phyloP scores from a whole-genome alignment of 2,329 filamentous ascomycete species.

The Epichloe gansuensis region DNA sequence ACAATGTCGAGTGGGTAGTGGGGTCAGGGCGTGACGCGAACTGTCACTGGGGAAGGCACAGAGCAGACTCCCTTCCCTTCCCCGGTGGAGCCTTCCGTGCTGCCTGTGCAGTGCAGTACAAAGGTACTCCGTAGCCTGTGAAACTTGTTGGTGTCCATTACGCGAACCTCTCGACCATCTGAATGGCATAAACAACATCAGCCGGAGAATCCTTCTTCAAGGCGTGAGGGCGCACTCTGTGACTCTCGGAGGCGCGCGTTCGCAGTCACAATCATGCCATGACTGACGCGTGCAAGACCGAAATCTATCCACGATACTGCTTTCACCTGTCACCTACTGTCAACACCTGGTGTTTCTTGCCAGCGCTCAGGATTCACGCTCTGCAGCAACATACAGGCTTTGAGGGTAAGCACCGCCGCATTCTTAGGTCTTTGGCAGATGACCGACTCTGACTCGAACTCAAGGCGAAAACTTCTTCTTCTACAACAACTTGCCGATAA shows the following conservation, averaged over 20 bases:
- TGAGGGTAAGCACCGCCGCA: slow-evolving; percentile 31
- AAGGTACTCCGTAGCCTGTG: not conserved
- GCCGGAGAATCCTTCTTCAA: not conserved
- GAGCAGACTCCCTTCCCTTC: no score
- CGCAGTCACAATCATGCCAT: slow-evolving; percentile 32
- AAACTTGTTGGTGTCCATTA: not conserved
- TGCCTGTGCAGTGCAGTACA: no score
- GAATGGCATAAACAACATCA: not conserved
- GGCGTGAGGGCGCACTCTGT: not conserved
- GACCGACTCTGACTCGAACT: not conserved
- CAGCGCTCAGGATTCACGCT: slow-evolving; percentile 34
- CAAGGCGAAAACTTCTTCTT: slow-evolving; percentile 48
- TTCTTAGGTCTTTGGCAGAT: not conserved
- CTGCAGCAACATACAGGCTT: slow-evolving; percentile 38
- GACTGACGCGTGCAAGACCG: slow-evolving; percentile 26
- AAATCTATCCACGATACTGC: slow-evolving; percentile 49
- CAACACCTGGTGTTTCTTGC: slow-evolving; percentile 46
- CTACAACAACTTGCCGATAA: slow-evolving; percentile 61
- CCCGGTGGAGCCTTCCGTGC: no score
- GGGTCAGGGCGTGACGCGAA: no score
- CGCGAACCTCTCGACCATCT: not conserved
- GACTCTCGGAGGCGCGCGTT: slow-evolving; percentile 1
- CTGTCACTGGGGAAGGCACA: no score
- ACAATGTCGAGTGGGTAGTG: no score
- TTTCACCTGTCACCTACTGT: slow-evolving; percentile 51